phyloP scores from a whole-genome alignment of 2,329 filamentous ascomycete species.

The Chrysosporium keratinophilum region DNA sequence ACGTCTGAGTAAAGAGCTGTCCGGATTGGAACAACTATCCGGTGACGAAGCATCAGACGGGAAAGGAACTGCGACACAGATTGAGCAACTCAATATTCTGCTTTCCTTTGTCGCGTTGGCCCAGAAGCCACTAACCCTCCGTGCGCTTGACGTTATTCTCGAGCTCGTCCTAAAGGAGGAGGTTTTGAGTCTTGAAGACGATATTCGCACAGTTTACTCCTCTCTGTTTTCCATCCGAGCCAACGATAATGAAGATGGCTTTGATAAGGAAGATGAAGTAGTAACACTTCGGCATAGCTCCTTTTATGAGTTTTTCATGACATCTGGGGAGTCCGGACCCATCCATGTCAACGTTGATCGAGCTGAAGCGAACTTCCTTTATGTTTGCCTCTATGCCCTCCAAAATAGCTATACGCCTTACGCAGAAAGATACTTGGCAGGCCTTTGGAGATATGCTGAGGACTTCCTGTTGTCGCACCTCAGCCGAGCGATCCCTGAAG shows the following conservation, averaged over 20 bases:
- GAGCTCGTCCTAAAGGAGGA: conserved; percentile 4
- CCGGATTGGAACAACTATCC: not conserved
- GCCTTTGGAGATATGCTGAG: no score
- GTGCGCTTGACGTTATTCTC: not conserved
- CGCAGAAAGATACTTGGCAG: no score
- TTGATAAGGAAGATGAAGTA: not conserved
- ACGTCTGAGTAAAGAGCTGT: conserved; percentile 11
- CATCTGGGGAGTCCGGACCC: not conserved
- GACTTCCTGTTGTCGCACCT: no score
- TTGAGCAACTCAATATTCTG: not conserved
- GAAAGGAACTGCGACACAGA: not conserved
- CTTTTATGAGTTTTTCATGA: conserved; percentile 1
- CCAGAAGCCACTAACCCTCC: not conserved
- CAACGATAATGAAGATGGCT: not conserved
- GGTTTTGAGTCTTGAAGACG: conserved; percentile 1
- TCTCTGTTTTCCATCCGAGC: not conserved
- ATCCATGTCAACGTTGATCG: not conserved
- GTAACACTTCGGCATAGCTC: conserved; percentile 5
- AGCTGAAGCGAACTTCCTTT: not conserved
- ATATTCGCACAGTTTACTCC: conserved; percentile 6
- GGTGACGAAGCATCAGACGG: no score
- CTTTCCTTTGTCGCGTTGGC: conserved; percentile 4
- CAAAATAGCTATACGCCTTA: no score
- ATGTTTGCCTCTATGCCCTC: no score
- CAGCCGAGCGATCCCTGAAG: no score